Conservation (phyloP, 768 basidiomycete genomes). For the Mycena sanguinolenta region DNA sequence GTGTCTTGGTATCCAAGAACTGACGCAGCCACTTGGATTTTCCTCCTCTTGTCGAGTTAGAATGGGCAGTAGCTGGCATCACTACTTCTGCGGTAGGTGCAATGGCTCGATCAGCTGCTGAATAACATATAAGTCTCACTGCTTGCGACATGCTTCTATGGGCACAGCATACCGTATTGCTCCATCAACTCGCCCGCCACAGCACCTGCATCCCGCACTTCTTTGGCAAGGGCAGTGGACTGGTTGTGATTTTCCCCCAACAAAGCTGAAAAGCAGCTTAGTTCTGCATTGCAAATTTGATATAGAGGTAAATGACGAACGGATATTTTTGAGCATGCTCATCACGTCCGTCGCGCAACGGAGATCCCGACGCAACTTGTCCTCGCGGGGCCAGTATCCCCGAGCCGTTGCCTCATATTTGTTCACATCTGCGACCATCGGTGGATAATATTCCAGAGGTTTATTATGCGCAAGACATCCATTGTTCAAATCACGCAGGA, state of each 20-base stretch:
- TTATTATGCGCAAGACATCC: constrained; percentile 12
- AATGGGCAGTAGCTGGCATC: neutral
- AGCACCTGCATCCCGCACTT: neutral
- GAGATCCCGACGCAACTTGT: too few species aligned
- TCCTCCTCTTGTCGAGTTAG: neutral
- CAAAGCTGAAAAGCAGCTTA: too few species aligned
- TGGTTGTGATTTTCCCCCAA: neutral
- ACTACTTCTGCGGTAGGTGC: neutral
- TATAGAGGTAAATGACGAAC: too few species aligned
- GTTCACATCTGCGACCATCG: neutral
- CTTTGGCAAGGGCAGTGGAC: neutral
- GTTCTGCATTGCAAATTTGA: too few species aligned
- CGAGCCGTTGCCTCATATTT: neutral
- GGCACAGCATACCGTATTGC: constrained; percentile 4
- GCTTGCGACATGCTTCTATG: too few species aligned
- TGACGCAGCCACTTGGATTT: constrained; percentile 14
- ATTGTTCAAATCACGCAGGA: neutral
- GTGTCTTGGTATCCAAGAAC: neutral
- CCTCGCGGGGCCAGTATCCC: neutral
- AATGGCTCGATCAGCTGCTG: constrained; percentile 6
- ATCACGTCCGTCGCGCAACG: too few species aligned
- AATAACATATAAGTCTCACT: neutral
- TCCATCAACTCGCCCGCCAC: constrained; percentile 13
- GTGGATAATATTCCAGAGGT: constrained; percentile 22
- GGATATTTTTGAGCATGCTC: too few species aligned